These are phyloP conservation scores for Phialemonium atrogriseum DNA, from an alignment of 2,329 filamentous ascomycete genomes.

Conservation along the genomic window DNA sequence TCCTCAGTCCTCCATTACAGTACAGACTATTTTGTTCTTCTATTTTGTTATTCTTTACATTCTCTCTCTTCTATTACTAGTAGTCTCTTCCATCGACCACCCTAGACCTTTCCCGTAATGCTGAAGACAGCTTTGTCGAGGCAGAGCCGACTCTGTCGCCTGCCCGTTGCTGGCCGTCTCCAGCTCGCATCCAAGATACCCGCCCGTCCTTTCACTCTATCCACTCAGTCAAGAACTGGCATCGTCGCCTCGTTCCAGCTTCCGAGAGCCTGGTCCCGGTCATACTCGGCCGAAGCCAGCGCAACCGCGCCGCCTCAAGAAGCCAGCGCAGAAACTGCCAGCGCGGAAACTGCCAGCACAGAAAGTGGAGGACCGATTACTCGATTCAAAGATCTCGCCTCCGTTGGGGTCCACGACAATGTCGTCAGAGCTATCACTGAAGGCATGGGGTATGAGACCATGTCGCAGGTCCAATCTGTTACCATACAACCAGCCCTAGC, in stretches of 20 bases:
- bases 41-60: too few species aligned
- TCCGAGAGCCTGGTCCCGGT: conserved; percentile 14
- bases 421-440: conserved; percentile 61
- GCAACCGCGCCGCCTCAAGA: conserved; percentile 16
- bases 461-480: conserved; percentile 87
- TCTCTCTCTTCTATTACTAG: too few species aligned
- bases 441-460: conserved; percentile 68
- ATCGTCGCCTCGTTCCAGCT: conserved; percentile 6
- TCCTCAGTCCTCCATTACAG: too few species aligned
- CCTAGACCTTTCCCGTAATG: too few species aligned
- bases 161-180: conserved; percentile 11
- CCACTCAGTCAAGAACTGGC: conserved; percentile 7
- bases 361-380: conserved; percentile 23
- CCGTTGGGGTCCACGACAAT: conserved; percentile 48
- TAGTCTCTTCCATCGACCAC: too few species aligned
- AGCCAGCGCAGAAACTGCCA: conserved; percentile 3
- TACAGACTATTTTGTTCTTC: too few species aligned
- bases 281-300: conserved; percentile 31
- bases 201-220: conserved; percentile 17
- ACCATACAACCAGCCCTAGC: conserved; percentile 75
- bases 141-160: conserved; percentile 15
- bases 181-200: conserved; percentile 11
- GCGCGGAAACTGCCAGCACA: conserved; percentile 4
- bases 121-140: conserved; percentile 18
- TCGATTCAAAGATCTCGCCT: conserved; percentile 35